Conservation (phyloP, 495 filamentous ascomycete genomes). For the Neurospora hispaniola region DNA sequence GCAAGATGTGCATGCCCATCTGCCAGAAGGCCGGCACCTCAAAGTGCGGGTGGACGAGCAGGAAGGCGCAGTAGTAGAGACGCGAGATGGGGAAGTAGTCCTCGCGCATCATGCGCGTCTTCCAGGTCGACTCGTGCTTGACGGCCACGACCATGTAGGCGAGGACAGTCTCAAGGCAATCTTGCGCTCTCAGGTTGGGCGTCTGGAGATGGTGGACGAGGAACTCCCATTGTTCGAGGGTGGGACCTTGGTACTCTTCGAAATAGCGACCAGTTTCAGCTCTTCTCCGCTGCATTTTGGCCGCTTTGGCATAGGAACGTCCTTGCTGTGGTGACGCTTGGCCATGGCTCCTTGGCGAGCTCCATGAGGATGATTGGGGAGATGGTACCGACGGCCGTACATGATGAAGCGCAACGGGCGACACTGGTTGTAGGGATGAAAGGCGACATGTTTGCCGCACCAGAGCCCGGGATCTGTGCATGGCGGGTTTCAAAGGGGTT, state of each 20-base stretch:
- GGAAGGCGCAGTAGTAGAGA: conserved; percentile 13
- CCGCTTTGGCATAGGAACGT: background rate
- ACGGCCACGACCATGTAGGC: conserved; percentile 17
- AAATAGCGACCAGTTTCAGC: conserved; percentile 4
- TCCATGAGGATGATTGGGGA: background rate
- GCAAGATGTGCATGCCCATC: conserved; percentile 16
- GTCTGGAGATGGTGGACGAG: background rate
- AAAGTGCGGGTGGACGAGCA: conserved; percentile 2
- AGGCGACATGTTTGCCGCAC: background rate
- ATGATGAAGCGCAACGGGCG: background rate
- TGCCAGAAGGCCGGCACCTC: background rate
- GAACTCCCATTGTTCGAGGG: conserved; percentile 13
- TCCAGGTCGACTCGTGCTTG: conserved; percentile 7
- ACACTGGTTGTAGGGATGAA: background rate
- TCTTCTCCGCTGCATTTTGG: background rate
- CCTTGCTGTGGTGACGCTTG: background rate
- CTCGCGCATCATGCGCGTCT: conserved; percentile 9
- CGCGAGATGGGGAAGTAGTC: background rate
- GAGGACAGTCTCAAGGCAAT: conserved; percentile 10
- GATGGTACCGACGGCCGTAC: background rate
- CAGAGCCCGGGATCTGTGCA: background rate
- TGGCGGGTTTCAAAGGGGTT: background rate
- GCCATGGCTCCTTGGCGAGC: background rate
- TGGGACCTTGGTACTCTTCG: conserved; percentile 17
- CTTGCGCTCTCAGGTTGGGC: conserved; percentile 13